Conservation (phyloP, 1,284 basidiomycete genomes). For the Microbotryum lychnidis-dioicae region DNA sequence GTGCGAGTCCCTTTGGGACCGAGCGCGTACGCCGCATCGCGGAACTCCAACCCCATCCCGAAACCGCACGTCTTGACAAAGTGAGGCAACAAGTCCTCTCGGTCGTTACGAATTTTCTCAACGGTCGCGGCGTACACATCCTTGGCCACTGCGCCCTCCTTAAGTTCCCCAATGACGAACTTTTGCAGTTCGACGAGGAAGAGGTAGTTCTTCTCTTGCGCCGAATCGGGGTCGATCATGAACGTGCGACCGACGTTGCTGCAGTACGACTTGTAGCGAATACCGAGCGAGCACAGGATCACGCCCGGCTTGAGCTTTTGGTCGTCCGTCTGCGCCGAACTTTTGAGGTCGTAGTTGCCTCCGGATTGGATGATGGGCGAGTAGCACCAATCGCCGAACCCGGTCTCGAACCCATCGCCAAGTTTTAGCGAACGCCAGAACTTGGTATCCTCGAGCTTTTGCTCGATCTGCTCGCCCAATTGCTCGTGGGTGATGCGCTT, state of each 20-base stretch:
- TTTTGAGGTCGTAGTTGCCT: conserved; percentile 79
- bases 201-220: conserved; percentile 79
- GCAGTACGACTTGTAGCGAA: conserved; percentile 89
- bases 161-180: conserved; percentile 66
- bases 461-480: conserved; percentile 74
- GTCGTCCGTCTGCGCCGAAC: conserved; percentile 72
- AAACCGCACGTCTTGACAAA: conserved; percentile 89
- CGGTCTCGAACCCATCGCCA: conserved; percentile 58
- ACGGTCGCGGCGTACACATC: conserved; percentile 74
- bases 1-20: conserved; percentile 67
- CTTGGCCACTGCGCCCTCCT: conserved; percentile 66
- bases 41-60: conserved; percentile 90
- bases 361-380: conserved; percentile 92
- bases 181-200: conserved; percentile 69
- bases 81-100: conserved; percentile 68
- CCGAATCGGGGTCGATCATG: conserved; percentile 88
- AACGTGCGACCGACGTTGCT: conserved; percentile 87
- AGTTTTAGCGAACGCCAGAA: conserved; percentile 54
- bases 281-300: conserved; percentile 75
- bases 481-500: conserved; percentile 81
- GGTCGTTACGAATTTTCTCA: conserved; percentile 65
- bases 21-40: conserved; percentile 77
- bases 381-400: conserved; percentile 83
- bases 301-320: conserved; percentile 84
- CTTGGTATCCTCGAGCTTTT: conserved; percentile 69